Base-by-base conservation (phyloP, 371 early-diverging fungal genomes). In the Lichtheimia hyalospora region DNA sequence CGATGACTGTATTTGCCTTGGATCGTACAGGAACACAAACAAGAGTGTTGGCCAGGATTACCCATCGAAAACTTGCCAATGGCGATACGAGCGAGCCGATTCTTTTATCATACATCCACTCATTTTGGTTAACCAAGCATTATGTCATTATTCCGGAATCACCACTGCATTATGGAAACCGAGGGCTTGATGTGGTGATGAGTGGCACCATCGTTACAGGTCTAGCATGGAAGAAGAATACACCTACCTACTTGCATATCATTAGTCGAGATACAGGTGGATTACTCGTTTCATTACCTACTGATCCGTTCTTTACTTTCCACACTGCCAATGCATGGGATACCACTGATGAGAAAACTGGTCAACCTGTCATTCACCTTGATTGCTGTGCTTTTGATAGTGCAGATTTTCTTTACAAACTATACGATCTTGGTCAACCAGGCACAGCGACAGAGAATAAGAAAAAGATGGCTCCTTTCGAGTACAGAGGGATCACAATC, bases 271-370 rank as follows among this genome's bases (percentile, higher is more conserved):
- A 60, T 1, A 48, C 42, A 39, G 66, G 58, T 12, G 68, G 77
- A 3, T 78, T 76, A 42, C 67, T 85, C 10, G 82, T 82, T 0
- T 79, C 83, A 0, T 73, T 82, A 25, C 73, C 78, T 34, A 63
- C 64, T 2, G 73, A 75, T 14, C 67, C 77, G 0, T 83, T 75
- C 46, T 85, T 75, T 49, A 69, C 79, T 5, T 84, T 87, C 61
- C 87, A 87, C 62, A 67, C 68, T 0, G 62, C 74, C 34, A 87
- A 85, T 62, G 83, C 77, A 0, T 83, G 63, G 46, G 87, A 85
- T 18, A 61, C 56, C 5, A 65, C 55, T 3, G 72, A 73, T 48
- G 63, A 77, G 20, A 46, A 44, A 46, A 16, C 63, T 46, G 68
- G 67, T 46, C 49, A 78, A 58, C 41, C 42, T 39, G 34, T 70